Evolutionary conservation across 495 filamentous ascomycete species (phyloP), one percentile per base, ranked within the genome.

Genomic region (Gamarada debralockiae): DNA sequence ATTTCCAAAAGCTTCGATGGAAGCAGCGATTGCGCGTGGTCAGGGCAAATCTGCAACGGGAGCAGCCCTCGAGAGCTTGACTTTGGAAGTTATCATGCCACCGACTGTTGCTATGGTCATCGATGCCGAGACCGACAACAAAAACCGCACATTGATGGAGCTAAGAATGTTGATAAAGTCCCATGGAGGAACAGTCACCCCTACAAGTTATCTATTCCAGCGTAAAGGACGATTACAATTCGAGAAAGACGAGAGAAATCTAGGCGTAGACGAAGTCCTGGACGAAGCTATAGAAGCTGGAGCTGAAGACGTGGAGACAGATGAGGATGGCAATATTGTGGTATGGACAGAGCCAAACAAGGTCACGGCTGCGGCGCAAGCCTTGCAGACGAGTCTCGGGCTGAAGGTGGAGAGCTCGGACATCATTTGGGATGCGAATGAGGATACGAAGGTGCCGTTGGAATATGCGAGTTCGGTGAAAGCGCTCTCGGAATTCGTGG

Each of bases 271-370:
- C 50, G 79, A 86, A 20, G 79, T 89, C 36, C 70, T 97, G 57
- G 93, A 96, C 57, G 77, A 84, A 31, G 90, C 87, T 6, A 80
- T 97, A 36, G 92, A 99, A 52, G 85, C 84, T 17, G 92, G 90
- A 13, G 90, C 86, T 6, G 81, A 86, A 52, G 93, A 97, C 63
- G 78, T 95, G 2, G 80, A 86, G 25, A 73, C 79, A 38, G 86
- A 86, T 59, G 80, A 81, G 8, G 78, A 87, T 7, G 85, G 82
- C 6, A 81, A 82, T 36, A 67, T 96, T 13, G 69, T 89, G 17
- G 70, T 97, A 2, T 87, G 79, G 67, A 92, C 89, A 0, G 83
- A 90, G 58, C 86, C 90, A 0, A 77, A 73, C 8, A 74, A 77
- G 53, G 91, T 84, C 0, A 85, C 76, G 45, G 70, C 77, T 13